Base-by-base conservation (phyloP, 225 moss, liverwort and hornwort species). In the Bryum argenteum region DNA sequence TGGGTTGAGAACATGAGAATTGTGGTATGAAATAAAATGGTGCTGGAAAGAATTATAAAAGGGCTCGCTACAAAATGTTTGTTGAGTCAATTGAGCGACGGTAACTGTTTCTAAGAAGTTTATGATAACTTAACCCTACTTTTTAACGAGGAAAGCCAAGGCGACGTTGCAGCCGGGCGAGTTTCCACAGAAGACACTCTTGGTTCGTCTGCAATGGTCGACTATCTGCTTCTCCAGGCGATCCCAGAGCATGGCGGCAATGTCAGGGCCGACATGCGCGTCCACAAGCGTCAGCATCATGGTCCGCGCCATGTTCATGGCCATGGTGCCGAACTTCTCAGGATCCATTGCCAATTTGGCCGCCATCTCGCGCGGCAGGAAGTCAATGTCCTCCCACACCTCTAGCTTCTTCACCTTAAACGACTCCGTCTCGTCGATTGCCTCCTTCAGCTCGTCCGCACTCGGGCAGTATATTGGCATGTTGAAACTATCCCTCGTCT, bases 301-400 rank as follows among this genome's bases (percentile, higher is more conserved):
- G 43, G 81, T 73, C 65, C 67, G 69, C 37, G 69, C 3, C 77
- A 81, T 77, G 69, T 77, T 81, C 77, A 73, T 81, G 48, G 77
- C 77, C 77, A 70, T 63, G 23, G 54, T 19, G 8, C 77, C 81
- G 45, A 63, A 77, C 37, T 44, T 43, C 43, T 81, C 73, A 0
- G 81, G 73, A 39, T 77, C 69, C 65, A 60, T 54, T 38, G 60
- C 69, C 69, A 81, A 8, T 6, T 73, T 20, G 10, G 63, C 60
- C 15, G 37, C 73, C 58, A 72, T 59, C 39, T 67, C 69, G 13
- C 59, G 72, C 54, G 77, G 81, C 20, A 81, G 63, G 0, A 81
- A 81, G 40, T 81, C 77, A 0, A 81, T 74, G 73, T 81, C 73
- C 65, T 81, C 68, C 73, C 72, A 77, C 8, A 77, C 24, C 18